Evolutionary conservation across 139 green algal genomes (phyloP), one percentile per base, ranked within the genome.

Genomic region (Closterium sp.): DNA sequence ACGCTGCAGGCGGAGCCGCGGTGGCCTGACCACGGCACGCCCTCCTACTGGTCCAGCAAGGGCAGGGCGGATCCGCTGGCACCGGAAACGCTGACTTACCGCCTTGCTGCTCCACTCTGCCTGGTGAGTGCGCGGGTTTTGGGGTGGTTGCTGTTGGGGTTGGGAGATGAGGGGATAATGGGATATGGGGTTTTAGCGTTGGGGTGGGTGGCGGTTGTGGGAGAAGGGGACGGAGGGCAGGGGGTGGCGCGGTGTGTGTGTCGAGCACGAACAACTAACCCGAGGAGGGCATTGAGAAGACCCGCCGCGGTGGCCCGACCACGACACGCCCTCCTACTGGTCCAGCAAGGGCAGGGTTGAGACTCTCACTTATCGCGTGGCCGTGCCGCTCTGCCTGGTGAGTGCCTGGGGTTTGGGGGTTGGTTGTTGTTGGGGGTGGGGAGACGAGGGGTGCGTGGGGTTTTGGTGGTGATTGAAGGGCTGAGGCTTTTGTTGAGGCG

Each of bases 11-110:
- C 87, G 87, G 23, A 30, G 87, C 21, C 87, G 30, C 19, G n/a
- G 34, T 83, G 28, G 34, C 36, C 36, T 21, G 34, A 33, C 25
- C 33, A 32, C 34, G 25, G 34, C 36, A 34, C 87, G 34, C 87
- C 87, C 8, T 90, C 34, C 3, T 90, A 90, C 87, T 90, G 87
- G 87, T 90, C 87, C 34, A 90, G 87, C 23, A 81, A 28, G 36
- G 87, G 87, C 19, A 12, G 28, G 4, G 87, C 87, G 10, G 34
- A 83, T 25, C 23, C 36, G 16, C 33, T 32, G 19, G 25, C 34
- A 25, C 34, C 34, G 21, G 87, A 90, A 34, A 83, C 87, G 25
- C 87, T 90, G 19, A 81, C 34, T 32, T 90, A 90, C 36, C 35
- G 36, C 33, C 87, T 90, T 19, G 33, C 34, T 1, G 28, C 87